A percentile compares a stretch with the other conserved stretches of the same genome.
Conservation (phyloP, 306 rosid species). For the Mucuna pruriens region DNA sequence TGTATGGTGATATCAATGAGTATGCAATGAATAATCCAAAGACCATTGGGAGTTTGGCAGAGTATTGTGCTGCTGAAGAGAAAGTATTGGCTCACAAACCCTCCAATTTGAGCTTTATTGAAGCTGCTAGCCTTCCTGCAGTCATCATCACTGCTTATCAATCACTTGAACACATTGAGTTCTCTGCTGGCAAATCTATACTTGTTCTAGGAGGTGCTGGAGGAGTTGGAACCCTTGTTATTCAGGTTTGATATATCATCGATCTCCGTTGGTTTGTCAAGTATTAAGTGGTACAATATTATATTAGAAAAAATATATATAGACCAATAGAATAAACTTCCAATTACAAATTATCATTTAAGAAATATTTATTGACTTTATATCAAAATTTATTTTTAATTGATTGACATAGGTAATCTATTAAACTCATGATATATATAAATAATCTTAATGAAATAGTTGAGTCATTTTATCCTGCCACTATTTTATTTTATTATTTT, state of each 20-base stretch:
- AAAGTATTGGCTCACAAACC: conserved; percentile 59
- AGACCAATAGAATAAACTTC: no score
- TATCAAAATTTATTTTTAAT: no score
- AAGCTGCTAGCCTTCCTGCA: conserved; percentile 69
- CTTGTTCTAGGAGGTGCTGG: conserved; percentile 74
- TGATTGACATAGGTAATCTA: no score
- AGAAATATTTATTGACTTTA: no score
- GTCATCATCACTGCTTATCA: conserved; percentile 61
- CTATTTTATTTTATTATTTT: no score
- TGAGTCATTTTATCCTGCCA: no score
- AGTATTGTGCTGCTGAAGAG: conserved; percentile 55
- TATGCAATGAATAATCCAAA: neutral
- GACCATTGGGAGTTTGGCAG: conserved; percentile 8
- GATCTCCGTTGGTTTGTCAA: no score
- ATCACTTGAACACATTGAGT: conserved; percentile 48
- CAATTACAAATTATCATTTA: no score
- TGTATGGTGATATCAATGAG: neutral
- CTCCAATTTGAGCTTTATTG: conserved; percentile 58
- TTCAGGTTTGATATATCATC: conserved; percentile 1
- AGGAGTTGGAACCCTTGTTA: conserved; percentile 56
- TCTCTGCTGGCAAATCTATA: conserved; percentile 56
- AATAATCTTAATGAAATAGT: no score
- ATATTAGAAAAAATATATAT: no score
- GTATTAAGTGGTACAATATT: no score
- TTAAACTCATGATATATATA: no score